A percentile compares a stretch with the other conserved stretches of the same genome.
Evolutionary conservation across 2,329 filamentous ascomycete genomes (phyloP).

Genomic region (Apiospora kogelbergensis): DNA sequence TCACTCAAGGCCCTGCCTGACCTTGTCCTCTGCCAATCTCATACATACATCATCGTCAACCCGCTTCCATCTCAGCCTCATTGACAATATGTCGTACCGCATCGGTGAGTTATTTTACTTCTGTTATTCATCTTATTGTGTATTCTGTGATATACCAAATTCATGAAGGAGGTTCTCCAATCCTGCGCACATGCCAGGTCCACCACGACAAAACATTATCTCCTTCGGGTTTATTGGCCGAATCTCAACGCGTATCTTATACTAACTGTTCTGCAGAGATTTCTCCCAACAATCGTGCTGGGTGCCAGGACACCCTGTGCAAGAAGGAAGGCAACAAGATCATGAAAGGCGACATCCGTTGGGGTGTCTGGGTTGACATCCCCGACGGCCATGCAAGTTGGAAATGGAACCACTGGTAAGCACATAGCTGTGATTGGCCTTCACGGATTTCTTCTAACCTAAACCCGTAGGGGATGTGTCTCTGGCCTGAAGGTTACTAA

Average conservation of each 20-base stretch:
- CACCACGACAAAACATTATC: background rate
- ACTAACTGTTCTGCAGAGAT: conserved; percentile 56
- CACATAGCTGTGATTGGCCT: conserved; percentile 29
- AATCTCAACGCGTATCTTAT: background rate
- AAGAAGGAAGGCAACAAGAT: conserved; percentile 72
- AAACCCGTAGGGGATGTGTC: conserved; percentile 72
- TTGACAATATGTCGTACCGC: conserved; percentile 4
- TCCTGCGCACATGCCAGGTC: background rate
- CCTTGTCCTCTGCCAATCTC: conserved; percentile 8
- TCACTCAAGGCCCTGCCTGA: background rate
- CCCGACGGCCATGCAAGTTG: conserved; percentile 60
- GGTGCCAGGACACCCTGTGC: conserved; percentile 72
- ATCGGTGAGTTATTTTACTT: background rate
- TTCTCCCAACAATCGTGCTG: conserved; percentile 69
- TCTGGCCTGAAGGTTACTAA: conserved; percentile 73
- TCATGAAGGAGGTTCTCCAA: background rate
- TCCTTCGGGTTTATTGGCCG: background rate
- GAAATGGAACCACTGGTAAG: conserved; percentile 83
- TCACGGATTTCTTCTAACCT: background rate
- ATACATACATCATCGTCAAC: background rate
- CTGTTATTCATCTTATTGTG: background rate
- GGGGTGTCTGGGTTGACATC: conserved; percentile 71
- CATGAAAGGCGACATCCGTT: conserved; percentile 73
- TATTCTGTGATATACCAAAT: background rate
- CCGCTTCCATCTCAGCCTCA: background rate